Evolutionary conservation across 2,329 filamentous ascomycete species (phyloP), one percentile per base, ranked within the genome.

Genomic region (Daldinia sp.): DNA sequence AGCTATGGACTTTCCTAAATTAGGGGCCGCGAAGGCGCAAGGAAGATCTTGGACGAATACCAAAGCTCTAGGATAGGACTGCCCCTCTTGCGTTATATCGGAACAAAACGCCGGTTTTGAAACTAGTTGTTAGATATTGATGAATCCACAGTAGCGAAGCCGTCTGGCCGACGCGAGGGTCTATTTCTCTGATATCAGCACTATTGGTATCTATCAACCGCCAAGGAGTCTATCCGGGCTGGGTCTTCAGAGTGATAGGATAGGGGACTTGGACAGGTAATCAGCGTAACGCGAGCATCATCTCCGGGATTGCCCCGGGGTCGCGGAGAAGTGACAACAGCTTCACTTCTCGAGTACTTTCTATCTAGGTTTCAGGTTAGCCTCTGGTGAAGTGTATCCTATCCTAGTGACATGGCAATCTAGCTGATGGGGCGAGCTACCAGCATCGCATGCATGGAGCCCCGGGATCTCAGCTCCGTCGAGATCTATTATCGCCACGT

Each of bases 401-500:
- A 25, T 27, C n/a, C 13, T 11, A 41, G n/a, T 39, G 30, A 21
- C 35, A 39, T 21, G 39, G 34, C 25, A 49, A 25, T 51, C 25
- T 21, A 19, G 11, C 32, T 32, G 45, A 37, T 35, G 45, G 27
- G 45, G 19, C 4, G 27, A 35, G 21, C 19, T 45, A 39, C 17
- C 30, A 15, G 10, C 58, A 25, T 15, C 23, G 45, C 35, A 49
- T 47, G 37, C 21, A 37, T 32, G n/a, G 19, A 61, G 57, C n/a
- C 34, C 7, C 39, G 37, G 48, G 41, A 35, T 32, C 9, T 41
- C 23, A 32, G 34, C 43, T 58, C 49, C 47, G 37, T 45, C 43
- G n/a, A 50, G 35, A 30, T 29, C 45, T 48, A 48, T 17, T 21
- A 51, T 55, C 43, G 45, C 50, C 57, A 48, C 63, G 30, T 52